Conservation (phyloP, 768 basidiomycete genomes). For the Amanita muscaria region DNA sequence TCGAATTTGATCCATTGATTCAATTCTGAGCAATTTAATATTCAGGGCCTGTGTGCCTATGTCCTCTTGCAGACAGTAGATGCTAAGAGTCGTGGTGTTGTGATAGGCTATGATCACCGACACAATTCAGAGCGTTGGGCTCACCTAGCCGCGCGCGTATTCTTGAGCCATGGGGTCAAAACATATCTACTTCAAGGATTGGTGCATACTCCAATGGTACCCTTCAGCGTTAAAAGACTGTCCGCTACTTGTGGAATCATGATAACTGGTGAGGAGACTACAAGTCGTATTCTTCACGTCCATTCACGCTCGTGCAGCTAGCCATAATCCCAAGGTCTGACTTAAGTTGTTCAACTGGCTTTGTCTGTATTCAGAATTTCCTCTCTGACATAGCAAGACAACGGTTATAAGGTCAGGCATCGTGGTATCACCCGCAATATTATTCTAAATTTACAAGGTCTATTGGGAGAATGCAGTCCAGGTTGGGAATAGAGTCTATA, state of each 20-base stretch:
- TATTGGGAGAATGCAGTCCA: conserved; percentile 89
- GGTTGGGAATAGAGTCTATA: no score
- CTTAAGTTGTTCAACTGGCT: neutral
- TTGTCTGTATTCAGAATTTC: neutral
- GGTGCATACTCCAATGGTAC: conserved; percentile 83
- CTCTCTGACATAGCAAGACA: conserved; percentile 56
- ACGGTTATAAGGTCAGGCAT: conserved; percentile 68
- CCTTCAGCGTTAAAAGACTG: conserved; percentile 61
- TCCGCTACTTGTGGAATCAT: conserved; percentile 78
- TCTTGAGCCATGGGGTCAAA: conserved; percentile 54
- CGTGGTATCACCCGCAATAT: neutral
- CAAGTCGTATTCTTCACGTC: neutral
- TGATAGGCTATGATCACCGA: conserved; percentile 83
- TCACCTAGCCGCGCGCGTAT: conserved; percentile 60
- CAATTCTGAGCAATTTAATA: neutral
- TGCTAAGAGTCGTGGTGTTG: conserved; percentile 56
- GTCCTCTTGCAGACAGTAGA: conserved; percentile 42
- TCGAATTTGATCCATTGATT: neutral
- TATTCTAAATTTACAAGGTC: conserved; percentile 37
- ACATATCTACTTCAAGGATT: conserved; percentile 62
- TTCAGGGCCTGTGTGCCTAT: conserved; percentile 80
- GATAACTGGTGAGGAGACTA: conserved; percentile 62
- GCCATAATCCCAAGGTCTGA: conserved; percentile 79
- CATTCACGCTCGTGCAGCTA: conserved; percentile 43
- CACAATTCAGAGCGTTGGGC: conserved; percentile 77